A percentile compares a stretch with the other conserved stretches of the same genome.
phyloP scores from a whole-genome alignment of 176 grass and related monocot genomes.

The Rhipidocladum racemiflorum region DNA sequence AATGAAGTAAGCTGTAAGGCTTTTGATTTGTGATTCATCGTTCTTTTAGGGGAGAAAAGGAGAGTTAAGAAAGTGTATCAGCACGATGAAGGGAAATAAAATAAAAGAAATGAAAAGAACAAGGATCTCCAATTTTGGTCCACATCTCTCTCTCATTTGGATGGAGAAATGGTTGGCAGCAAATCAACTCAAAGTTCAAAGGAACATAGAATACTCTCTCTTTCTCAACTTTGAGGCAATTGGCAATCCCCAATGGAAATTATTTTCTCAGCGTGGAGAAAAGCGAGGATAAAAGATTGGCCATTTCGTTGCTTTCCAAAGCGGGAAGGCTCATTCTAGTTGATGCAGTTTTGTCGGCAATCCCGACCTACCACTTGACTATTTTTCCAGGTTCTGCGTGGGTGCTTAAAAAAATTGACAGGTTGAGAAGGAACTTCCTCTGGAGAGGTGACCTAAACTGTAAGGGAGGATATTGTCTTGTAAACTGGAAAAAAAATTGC shows the following conservation, averaged over 20 bases:
- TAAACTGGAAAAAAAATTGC: too few species aligned
- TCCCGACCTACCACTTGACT: too few species aligned
- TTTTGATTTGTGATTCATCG: slow-evolving; percentile 43
- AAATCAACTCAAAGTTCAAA: not conserved
- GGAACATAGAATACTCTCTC: not conserved
- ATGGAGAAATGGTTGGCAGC: slow-evolving; percentile 1
- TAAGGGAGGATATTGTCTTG: too few species aligned
- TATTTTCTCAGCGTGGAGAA: not conserved
- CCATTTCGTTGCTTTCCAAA: too few species aligned
- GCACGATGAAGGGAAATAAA: not conserved
- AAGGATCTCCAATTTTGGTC: not conserved
- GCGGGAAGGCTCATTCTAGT: too few species aligned
- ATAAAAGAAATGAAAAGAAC: not conserved
- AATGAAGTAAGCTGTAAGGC: slow-evolving; percentile 54
- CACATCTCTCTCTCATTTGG: not conserved
- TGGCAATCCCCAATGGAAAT: not conserved
- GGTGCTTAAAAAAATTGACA: too few species aligned
- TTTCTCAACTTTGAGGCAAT: not conserved
- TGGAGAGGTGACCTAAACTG: too few species aligned
- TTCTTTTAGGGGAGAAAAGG: slow-evolving; percentile 34
- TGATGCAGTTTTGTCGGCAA: too few species aligned
- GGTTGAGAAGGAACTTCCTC: too few species aligned
- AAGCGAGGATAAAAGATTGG: not conserved
- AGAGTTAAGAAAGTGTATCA: not conserved
- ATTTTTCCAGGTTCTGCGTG: too few species aligned